These are phyloP conservation scores for Astrephomene gubernaculifera DNA, from an alignment of 139 green algal species.

Conservation along the genomic window DNA sequence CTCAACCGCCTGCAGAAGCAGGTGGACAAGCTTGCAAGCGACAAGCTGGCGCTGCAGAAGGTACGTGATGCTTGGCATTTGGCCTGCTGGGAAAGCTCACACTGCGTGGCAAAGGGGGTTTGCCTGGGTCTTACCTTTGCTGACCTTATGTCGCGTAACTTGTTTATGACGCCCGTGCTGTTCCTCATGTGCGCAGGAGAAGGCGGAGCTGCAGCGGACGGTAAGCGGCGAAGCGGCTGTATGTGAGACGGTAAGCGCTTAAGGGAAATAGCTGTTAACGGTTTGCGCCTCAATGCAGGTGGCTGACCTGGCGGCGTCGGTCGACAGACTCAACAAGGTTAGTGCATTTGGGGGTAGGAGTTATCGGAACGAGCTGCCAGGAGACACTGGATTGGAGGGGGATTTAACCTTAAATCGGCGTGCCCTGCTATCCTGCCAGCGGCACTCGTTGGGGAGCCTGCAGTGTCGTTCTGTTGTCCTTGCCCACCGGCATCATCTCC, in stretches of 20 bases:
- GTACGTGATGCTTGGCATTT: constrained; percentile 5
- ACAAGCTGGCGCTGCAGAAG: constrained; percentile 73
- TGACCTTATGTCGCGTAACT: neutral
- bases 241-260: neutral
- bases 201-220: constrained; percentile 76
- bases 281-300: constrained; percentile 47
- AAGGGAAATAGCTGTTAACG: neutral
- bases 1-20: constrained; percentile 89
- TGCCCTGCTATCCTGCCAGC: too few species aligned
- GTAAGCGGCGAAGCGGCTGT: constrained; percentile 31
- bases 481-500: too few species aligned
- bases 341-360: too few species aligned
- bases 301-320: constrained; percentile 58
- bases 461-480: too few species aligned
- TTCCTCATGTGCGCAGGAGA: constrained; percentile 68
- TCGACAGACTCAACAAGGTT: constrained; percentile 70
- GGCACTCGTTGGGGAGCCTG: too few species aligned
- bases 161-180: too few species aligned
- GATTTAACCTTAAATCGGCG: too few species aligned
- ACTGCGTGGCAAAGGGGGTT: too few species aligned
- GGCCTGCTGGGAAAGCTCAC: too few species aligned
- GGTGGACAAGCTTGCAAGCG: constrained; percentile 63
- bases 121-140: neutral
- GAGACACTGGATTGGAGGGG: too few species aligned
- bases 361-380: too few species aligned